These are phyloP conservation scores for Capronia americana DNA, from an alignment of 2,329 filamentous ascomycete species.

Conservation along the genomic window DNA sequence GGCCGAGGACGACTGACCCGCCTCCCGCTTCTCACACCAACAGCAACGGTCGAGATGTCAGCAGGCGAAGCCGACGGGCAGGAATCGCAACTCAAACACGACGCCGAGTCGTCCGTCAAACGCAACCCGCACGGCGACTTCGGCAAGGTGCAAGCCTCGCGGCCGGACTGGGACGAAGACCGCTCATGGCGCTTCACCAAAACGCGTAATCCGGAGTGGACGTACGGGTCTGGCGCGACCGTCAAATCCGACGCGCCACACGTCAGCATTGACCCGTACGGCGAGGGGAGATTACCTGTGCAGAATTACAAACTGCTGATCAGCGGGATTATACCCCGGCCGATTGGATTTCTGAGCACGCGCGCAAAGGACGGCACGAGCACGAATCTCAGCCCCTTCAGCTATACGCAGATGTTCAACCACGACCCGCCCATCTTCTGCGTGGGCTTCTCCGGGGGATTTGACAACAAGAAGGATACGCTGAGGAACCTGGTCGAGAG, in stretches of 20 bases:
- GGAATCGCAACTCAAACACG: constrained; percentile 40
- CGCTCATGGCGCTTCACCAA: constrained; percentile 48
- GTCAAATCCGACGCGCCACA: constrained; percentile 63
- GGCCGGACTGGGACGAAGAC: constrained; percentile 50
- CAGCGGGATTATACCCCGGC: constrained; percentile 79
- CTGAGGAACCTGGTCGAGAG: constrained; percentile 74
- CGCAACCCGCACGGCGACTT: constrained; percentile 47
- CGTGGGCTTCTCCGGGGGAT: constrained; percentile 64
- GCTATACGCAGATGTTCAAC: constrained; percentile 81
- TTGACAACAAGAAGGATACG: constrained; percentile 74
- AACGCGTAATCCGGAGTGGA: constrained; percentile 51
- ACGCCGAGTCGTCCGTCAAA: constrained; percentile 50
- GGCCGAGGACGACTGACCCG: neutral
- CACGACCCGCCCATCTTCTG: constrained; percentile 88
- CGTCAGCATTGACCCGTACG: constrained; percentile 81
- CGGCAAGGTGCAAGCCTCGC: constrained; percentile 49
- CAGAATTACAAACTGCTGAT: constrained; percentile 95
- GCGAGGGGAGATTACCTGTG: constrained; percentile 66
- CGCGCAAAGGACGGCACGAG: constrained; percentile 65
- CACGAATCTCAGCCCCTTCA: constrained; percentile 85
- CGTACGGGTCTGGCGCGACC: constrained; percentile 51
- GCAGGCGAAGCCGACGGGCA: neutral
- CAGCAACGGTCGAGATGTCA: constrained; percentile 6
- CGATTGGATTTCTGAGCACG: constrained; percentile 71
- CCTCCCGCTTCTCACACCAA: neutral